A percentile compares a stretch with the other conserved stretches of the same genome.
Evolutionary conservation across 768 basidiomycete genomes (phyloP).

Genomic region (Hydnum rufescens): DNA sequence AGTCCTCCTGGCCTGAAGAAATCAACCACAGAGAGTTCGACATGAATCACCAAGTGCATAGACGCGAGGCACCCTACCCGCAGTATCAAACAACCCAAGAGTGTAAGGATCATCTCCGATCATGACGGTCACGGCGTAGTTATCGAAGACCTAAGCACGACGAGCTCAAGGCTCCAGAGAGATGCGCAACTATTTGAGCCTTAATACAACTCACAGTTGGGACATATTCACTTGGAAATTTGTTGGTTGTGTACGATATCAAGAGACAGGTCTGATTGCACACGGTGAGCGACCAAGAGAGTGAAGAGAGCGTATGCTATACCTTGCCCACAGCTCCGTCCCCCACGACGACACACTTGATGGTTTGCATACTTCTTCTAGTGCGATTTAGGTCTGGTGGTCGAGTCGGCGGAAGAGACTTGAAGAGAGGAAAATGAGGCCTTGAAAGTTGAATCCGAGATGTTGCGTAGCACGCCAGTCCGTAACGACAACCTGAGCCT

Average conservation of each 20-base stretch:
- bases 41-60: neutral
- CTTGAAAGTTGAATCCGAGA: no score
- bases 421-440: no score
- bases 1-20: slow-evolving; percentile 86
- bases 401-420: no score
- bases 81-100: slow-evolving; percentile 94
- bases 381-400: no score
- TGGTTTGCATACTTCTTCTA: slow-evolving; percentile 99
- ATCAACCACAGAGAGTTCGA: neutral
- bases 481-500: no score
- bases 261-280: slow-evolving; percentile 65
- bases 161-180: slow-evolving; percentile 11
- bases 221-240: slow-evolving; percentile 97
- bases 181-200: slow-evolving; percentile 10
- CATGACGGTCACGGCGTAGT: slow-evolving; percentile 99
- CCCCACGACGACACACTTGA: slow-evolving; percentile 94
- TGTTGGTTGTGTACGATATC: slow-evolving; percentile 95
- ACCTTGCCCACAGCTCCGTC: slow-evolving; percentile 99
- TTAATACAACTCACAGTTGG: slow-evolving; percentile 54
- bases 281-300: neutral
- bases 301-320: slow-evolving; percentile 14
- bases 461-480: no score
- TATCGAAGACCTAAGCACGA: slow-evolving; percentile 61
- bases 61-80: slow-evolving; percentile 43
- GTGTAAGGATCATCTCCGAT: slow-evolving; percentile 99